Conservation (phyloP, 2,329 filamentous ascomycete genomes). For the Pleomassaria siparia region DNA sequence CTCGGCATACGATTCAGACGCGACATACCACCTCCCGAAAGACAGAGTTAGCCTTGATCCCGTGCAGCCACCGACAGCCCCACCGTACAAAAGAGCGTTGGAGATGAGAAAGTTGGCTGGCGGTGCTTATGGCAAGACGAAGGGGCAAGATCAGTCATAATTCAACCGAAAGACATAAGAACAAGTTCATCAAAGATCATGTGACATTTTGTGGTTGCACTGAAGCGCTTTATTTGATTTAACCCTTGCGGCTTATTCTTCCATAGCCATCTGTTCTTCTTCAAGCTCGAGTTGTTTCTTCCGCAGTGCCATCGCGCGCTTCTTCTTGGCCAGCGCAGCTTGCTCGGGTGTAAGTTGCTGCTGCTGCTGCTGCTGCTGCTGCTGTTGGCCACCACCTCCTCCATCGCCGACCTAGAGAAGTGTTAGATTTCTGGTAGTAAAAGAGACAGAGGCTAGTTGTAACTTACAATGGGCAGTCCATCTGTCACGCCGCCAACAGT, state of each 20-base stretch:
- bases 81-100: slow-evolving; percentile 88
- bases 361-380: not conserved
- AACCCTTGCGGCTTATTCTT: too few relatives aligned
- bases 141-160: slow-evolving; percentile 26
- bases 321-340: slow-evolving; percentile 13
- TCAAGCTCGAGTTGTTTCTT: slow-evolving; percentile 7
- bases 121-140: slow-evolving; percentile 76
- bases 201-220: too few relatives aligned
- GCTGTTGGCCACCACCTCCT: slow-evolving; percentile 1
- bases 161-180: not conserved
- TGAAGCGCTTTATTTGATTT: too few relatives aligned
- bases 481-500: slow-evolving; percentile 17
- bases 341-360: slow-evolving; percentile 9
- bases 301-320: slow-evolving; percentile 7
- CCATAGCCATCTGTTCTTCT: slow-evolving; percentile 5
- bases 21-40: slow-evolving; percentile 85
- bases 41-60: slow-evolving; percentile 86
- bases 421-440: not conserved
- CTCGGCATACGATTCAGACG: slow-evolving; percentile 92
- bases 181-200: not conserved
- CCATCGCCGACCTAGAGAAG: slow-evolving; percentile 10
- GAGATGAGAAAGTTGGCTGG: slow-evolving; percentile 77
- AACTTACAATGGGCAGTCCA: slow-evolving; percentile 15
- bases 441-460: not conserved
- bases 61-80: slow-evolving; percentile 91